Evolutionary conservation across 2,329 filamentous ascomycete species (phyloP).

Genomic region (Immersiporthe knoxdaviesiana): DNA sequence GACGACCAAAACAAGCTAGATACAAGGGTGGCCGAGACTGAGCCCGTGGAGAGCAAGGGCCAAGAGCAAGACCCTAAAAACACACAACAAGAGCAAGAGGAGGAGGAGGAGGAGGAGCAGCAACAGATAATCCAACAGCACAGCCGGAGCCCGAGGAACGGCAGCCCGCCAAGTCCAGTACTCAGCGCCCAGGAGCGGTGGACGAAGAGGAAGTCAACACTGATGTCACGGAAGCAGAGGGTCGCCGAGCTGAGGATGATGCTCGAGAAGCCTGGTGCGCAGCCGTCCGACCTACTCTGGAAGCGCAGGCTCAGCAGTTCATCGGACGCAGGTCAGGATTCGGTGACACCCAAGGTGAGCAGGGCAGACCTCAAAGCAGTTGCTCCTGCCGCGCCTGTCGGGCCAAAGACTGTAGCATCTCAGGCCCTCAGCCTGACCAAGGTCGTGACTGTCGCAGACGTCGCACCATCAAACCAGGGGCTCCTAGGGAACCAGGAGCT

Average conservation of each 20-base stretch:
- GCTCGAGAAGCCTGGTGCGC: constrained; percentile 22
- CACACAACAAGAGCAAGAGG: not conserved
- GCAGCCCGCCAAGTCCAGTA: constrained; percentile 8
- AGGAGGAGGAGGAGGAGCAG: too few species aligned
- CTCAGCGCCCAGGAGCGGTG: constrained; percentile 30
- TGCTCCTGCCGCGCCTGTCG: not conserved
- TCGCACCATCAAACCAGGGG: constrained; percentile 17
- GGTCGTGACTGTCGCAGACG: constrained; percentile 26
- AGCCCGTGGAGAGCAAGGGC: not conserved
- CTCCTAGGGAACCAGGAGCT: too few species aligned
- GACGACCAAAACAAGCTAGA: not conserved
- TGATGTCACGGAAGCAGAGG: constrained; percentile 19
- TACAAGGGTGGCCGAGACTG: not conserved
- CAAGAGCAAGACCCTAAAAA: not conserved
- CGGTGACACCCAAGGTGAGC: constrained; percentile 9
- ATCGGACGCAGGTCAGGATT: constrained; percentile 15
- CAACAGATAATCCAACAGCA: not conserved
- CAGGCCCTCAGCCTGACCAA: constrained; percentile 15
- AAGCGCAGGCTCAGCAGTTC: constrained; percentile 23
- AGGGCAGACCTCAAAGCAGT: constrained; percentile 33
- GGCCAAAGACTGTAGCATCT: constrained; percentile 1
- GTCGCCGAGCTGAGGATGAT: constrained; percentile 21
- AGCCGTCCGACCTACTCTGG: constrained; percentile 27
- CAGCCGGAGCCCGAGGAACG: not conserved
- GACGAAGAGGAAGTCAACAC: constrained; percentile 25